Evolutionary conservation across 1,284 basidiomycete genomes (phyloP).

Genomic region (Nidula niveotomentosa): DNA sequence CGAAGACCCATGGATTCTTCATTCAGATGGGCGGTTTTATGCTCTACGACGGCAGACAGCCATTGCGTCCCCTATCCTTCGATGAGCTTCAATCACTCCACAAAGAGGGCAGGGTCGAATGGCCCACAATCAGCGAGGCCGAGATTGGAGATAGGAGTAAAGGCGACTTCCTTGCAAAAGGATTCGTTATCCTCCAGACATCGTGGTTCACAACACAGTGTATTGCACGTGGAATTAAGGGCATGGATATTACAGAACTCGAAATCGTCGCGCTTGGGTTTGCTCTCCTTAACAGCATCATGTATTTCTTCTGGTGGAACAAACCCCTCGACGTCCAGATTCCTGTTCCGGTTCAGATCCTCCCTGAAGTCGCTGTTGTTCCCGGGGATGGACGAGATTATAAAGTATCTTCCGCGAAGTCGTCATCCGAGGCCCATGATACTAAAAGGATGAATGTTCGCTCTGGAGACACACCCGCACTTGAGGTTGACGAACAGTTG

Average conservation of each 20-base stretch:
- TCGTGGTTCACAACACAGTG: slow-evolving; percentile 20
- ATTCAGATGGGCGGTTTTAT: slow-evolving; percentile 20
- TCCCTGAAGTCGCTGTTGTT: not conserved
- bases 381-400: not conserved
- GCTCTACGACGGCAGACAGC: slow-evolving; percentile 7
- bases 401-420: not conserved
- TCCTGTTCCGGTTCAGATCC: slow-evolving; percentile 6
- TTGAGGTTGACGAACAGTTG: too few species aligned
- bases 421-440: too few species aligned
- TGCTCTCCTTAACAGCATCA: slow-evolving; percentile 13
- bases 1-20: slow-evolving; percentile 16
- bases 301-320: slow-evolving; percentile 26
- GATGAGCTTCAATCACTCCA: slow-evolving; percentile 8
- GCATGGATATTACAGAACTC: slow-evolving; percentile 16
- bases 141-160: slow-evolving; percentile 28
- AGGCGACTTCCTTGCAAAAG: slow-evolving; percentile 24
- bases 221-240: slow-evolving; percentile 9
- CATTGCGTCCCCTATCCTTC: slow-evolving; percentile 3
- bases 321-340: slow-evolving; percentile 25
- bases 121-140: slow-evolving; percentile 12
- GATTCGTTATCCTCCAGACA: slow-evolving; percentile 19
- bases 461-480: too few species aligned
- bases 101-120: slow-evolving; percentile 3
- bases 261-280: slow-evolving; percentile 21
- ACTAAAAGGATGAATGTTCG: too few species aligned